Conservation (phyloP, 306 rosid species). For the Trifolium subterraneum region DNA sequence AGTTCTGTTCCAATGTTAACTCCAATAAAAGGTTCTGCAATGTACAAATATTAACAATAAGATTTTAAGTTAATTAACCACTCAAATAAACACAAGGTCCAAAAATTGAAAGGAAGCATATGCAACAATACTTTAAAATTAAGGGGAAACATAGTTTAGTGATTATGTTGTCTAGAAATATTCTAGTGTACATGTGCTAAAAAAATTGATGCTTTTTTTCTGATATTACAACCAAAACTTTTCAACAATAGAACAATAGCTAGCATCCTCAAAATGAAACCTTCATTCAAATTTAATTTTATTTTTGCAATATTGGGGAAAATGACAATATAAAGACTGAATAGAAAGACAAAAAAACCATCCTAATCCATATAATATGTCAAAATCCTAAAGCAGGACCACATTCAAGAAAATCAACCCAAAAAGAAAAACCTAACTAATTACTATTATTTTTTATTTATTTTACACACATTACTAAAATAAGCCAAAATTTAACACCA, state of each 20-base stretch:
- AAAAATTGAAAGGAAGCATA: constrained; percentile 14
- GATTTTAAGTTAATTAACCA: constrained; percentile 5
- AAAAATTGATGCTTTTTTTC: background rate
- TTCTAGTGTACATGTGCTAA: background rate
- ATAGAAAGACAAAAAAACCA: constrained; percentile 15
- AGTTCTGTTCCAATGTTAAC: constrained; percentile 88
- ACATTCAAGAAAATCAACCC: constrained; percentile 28
- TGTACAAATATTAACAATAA: constrained; percentile 24
- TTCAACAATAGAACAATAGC: background rate
- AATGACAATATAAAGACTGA: constrained; percentile 27
- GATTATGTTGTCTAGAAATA: background rate
- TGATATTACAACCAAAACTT: constrained; percentile 12
- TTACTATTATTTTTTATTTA: background rate
- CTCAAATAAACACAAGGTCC: background rate
- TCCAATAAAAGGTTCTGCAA: constrained; percentile 75
- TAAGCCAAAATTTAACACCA: constrained; percentile 5
- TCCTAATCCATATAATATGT: background rate
- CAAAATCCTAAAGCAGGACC: constrained; percentile 38
- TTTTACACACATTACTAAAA: background rate
- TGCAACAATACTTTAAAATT: background rate
- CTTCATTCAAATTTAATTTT: background rate
- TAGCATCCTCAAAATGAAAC: constrained; percentile 5
- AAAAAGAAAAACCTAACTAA: background rate
- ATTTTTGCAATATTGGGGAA: constrained; percentile 18
- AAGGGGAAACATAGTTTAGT: background rate